phyloP scores from a whole-genome alignment of 169 alveolate species.

The Plasmodium vivax region DNA sequence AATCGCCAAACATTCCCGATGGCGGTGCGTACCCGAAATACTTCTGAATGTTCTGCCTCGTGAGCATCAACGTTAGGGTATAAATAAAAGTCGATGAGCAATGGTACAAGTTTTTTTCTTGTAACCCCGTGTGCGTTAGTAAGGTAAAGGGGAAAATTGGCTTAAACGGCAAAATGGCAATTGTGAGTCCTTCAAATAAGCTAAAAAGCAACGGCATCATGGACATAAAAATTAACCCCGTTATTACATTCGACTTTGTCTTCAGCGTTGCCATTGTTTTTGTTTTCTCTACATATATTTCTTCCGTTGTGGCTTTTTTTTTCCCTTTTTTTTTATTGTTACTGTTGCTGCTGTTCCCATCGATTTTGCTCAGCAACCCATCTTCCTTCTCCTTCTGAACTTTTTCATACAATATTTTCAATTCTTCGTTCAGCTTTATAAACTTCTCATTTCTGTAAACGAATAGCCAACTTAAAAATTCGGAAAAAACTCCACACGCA shows the following conservation, averaged over 20 bases:
- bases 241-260: constrained; percentile 77
- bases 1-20: constrained; percentile 72
- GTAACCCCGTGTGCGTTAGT: constrained; percentile 81
- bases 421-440: constrained; percentile 49
- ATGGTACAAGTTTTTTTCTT: constrained; percentile 77
- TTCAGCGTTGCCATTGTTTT: constrained; percentile 63
- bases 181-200: constrained; percentile 83
- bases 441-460: constrained; percentile 74
- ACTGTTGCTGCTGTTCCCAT: neutral
- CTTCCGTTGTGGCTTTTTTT: constrained; percentile 51
- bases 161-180: constrained; percentile 85
- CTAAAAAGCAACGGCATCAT: constrained; percentile 86
- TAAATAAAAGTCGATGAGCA: constrained; percentile 85
- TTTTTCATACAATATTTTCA: constrained; percentile 62
- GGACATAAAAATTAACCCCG: constrained; percentile 84
- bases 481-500: constrained; percentile 69
- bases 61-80: constrained; percentile 81
- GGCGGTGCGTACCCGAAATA: constrained; percentile 82
- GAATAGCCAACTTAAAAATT: constrained; percentile 75
- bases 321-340: constrained; percentile 30
- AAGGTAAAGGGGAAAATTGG: constrained; percentile 80
- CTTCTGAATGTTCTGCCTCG: constrained; percentile 78
- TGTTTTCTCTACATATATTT: constrained; percentile 50
- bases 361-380: constrained; percentile 69
- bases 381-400: constrained; percentile 75